phyloP scores from a whole-genome alignment of 768 basidiomycete species.

The Suillus weaverae region DNA sequence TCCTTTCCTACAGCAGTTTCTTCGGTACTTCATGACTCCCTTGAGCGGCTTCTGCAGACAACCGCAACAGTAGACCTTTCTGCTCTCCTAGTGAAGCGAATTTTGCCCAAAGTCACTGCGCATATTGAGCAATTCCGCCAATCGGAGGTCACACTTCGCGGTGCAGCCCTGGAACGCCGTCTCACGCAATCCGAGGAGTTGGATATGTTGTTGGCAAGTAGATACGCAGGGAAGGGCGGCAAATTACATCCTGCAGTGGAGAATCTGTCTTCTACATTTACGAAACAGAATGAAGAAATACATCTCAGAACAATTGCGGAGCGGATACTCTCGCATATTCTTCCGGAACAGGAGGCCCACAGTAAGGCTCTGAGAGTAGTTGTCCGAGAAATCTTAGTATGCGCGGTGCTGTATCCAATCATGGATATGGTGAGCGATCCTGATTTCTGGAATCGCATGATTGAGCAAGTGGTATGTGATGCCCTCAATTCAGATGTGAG shows the following conservation, averaged over 20 bases:
- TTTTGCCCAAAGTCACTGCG: constrained; percentile 84
- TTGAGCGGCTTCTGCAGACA: constrained; percentile 59
- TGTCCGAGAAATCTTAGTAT: constrained; percentile 79
- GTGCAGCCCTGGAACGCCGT: constrained; percentile 76
- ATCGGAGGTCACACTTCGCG: constrained; percentile 83
- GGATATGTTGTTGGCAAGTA: constrained; percentile 80
- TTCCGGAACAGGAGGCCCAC: constrained; percentile 73
- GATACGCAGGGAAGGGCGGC: constrained; percentile 65
- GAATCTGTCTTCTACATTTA: constrained; percentile 85
- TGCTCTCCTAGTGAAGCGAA: constrained; percentile 74
- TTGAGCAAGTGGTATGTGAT: constrained; percentile 83
- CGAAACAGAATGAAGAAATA: constrained; percentile 85
- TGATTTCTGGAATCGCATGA: constrained; percentile 94
- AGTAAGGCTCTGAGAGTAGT: constrained; percentile 74
- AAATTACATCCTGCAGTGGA: constrained; percentile 85
- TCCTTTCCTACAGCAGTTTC: constrained; percentile 89
- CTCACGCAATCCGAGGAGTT: constrained; percentile 89
- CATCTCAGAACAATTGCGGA: constrained; percentile 77
- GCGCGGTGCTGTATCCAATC: constrained; percentile 79
- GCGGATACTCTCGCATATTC: constrained; percentile 63
- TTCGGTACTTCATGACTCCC: constrained; percentile 62
- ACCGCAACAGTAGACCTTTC: constrained; percentile 66
- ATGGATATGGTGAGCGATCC: constrained; percentile 94
- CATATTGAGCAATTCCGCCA: constrained; percentile 91
- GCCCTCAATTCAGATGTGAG: background rate